Evolutionary conservation across 108 stramenopile genomes (phyloP).

Genomic region (Seminavis robusta): DNA sequence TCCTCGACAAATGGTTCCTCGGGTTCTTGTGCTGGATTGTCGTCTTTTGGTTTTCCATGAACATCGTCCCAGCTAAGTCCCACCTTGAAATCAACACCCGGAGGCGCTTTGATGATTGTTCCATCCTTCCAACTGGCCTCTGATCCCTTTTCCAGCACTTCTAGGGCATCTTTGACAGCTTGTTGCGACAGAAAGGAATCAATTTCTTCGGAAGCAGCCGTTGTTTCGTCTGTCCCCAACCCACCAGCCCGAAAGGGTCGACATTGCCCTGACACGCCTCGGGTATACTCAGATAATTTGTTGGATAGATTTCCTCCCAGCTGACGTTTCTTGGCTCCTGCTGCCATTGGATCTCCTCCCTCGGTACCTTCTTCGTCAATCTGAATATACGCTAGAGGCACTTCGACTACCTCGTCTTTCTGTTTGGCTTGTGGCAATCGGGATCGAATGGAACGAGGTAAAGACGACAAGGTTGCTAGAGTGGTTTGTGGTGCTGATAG

Average conservation of each 20-base stretch:
- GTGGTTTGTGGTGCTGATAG: conserved; percentile 36
- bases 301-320: conserved; percentile 65
- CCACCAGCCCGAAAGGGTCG: conserved; percentile 76
- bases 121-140: conserved; percentile 64
- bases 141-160: conserved; percentile 50
- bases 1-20: no score
- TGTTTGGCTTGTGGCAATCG: conserved; percentile 14
- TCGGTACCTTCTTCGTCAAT: background rate
- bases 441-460: conserved; percentile 24
- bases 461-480: conserved; percentile 27
- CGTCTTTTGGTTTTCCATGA: conserved; percentile 26
- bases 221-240: conserved; percentile 34
- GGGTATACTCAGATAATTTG: conserved; percentile 75
- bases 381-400: background rate
- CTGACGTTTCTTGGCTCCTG: conserved; percentile 32
- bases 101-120: conserved; percentile 61
- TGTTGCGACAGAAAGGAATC: conserved; percentile 41
- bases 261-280: conserved; percentile 56
- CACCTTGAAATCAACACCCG: conserved; percentile 57
- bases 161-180: conserved; percentile 37
- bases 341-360: background rate
- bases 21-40: conserved; percentile 11
- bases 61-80: conserved; percentile 69
- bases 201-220: conserved; percentile 1
- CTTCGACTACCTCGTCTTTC: conserved; percentile 8